Base-by-base conservation (phyloP, 129 eudicot species). In the Flaveria linearis region DNA sequence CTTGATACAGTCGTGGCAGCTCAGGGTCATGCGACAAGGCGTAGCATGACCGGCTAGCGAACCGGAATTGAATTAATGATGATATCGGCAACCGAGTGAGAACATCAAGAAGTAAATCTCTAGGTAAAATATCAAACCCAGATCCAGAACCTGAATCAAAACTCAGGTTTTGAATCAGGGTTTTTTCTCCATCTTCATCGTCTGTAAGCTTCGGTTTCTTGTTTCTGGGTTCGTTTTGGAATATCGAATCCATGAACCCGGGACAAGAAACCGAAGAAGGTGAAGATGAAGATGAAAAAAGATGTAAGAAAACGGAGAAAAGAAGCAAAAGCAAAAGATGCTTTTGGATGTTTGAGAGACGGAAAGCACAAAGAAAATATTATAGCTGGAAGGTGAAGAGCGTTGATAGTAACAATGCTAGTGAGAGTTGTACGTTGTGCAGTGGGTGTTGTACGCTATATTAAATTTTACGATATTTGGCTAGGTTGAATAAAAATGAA, bases 11-110 rank as follows among this genome's bases (percentile, higher is more conserved):
- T 20, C 51, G 46, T 6, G 78, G 76, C 4, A 89, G 87, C 51
- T 72, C 66, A 9, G 75, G 84, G 70, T 87, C 88, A 30, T 43
- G 80, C 1, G 88, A 83, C 57, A 89, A 49, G 0, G 22, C 28
- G 62, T 82, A 68, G 77, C 87, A 89, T 14, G 83, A 75, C 70
- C 70, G 71, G 76, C 82, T 45, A 2, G 74, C 91, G 46, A 85
- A 85, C 56, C 89, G 81, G 86, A 82, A 87, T 64, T 81, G 88
- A 30, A 89, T 73, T 16, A 89, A 26, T 8, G 91, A 85, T 1
- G 87, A 81, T 52, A 85, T 68, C 20, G 89, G 86, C 0, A 89
- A 83, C 46, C 96, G 83, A 4, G 81, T 78, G 26, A 85, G 84
- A 70, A 89, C 73, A 49, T 89, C 91, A 1, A 87, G 73, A 63